Evolutionary conservation across 2,329 filamentous ascomycete species (phyloP), one percentile per base, ranked within the genome.

Genomic region (Penicillium brevicompactum): DNA sequence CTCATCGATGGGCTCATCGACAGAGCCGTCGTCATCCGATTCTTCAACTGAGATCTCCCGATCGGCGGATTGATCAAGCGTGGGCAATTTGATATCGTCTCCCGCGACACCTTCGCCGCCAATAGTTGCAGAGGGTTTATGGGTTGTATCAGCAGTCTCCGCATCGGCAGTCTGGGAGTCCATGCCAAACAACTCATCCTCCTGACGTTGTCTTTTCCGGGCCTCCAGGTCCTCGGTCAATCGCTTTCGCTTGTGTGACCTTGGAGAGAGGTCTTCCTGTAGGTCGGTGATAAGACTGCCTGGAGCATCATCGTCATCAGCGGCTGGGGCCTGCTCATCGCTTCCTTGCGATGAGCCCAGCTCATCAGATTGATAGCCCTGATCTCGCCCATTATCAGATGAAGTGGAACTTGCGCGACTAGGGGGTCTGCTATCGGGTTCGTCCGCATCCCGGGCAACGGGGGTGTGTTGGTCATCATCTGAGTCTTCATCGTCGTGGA

Each of bases 141-240:
- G 30, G 37, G 67, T 66, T 40, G 76, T 73, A 27, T 83, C 77
- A 18, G 81, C 75, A 31, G 80, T 73, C 8, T 81, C 80, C 53
- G 80, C 79, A 55, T 81, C 78, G 4, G 76, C 69, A 10, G 86
- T 82, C 48, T 82, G 79, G 13, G 82, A 77, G 41, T 80, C 83
- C 43, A 89, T 79, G 13, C 84, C 86, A 67, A 92, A 92, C 5
- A 93, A 79, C 64, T 91, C 89, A 64, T 93, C 90, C 55, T 92
- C 90, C 70, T 91, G 91, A 77, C 92, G 93, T 65, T 88, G 89
- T 46, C 90, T 86, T 73, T 96, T 94, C 48, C 89, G 84, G 45
- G 87, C 83, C 51, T 84, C 83, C 55, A 89, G 84, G 18, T 90
- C 83, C 37, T 87, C 86, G 43, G 86, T 78, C 38, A 89, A 84